Conservation (phyloP, 257 asterid genomes). For the Petunia axillaris region DNA sequence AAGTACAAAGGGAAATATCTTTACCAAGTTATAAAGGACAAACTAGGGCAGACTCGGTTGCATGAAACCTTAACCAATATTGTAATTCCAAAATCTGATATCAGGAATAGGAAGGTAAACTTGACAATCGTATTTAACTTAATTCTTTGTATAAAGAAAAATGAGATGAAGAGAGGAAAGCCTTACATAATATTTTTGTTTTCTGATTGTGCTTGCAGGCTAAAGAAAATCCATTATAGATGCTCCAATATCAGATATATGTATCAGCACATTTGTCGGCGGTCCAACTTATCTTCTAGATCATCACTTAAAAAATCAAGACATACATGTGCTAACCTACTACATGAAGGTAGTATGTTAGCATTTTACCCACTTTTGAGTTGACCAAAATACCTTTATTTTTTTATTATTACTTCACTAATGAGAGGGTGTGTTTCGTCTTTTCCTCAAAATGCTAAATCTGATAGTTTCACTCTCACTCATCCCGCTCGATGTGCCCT, state of each 20-base stretch:
- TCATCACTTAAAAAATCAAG: slow-evolving; percentile 39
- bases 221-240: no score
- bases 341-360: slow-evolving; percentile 27
- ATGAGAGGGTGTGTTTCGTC: no score
- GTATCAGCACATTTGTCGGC: slow-evolving; percentile 62
- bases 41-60: slow-evolving; percentile 28
- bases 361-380: slow-evolving; percentile 54
- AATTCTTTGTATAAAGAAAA: no score
- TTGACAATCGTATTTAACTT: neutral
- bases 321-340: no score
- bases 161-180: no score
- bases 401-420: no score
- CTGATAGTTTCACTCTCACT: no score
- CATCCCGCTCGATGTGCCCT: no score
- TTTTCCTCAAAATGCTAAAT: no score
- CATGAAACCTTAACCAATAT: slow-evolving; percentile 35
- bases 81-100: slow-evolving; percentile 37
- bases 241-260: no score
- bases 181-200: no score
- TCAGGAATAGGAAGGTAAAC: slow-evolving; percentile 28
- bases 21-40: slow-evolving; percentile 27
- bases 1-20: slow-evolving; percentile 43
- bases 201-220: no score
- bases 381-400: slow-evolving; percentile 63
- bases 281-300: slow-evolving; percentile 57